Percentiles rank a stretch among this genome's conserved stretches.
phyloP scores from a whole-genome alignment of 139 green algal species.

The Coelastrella sp. region DNA sequence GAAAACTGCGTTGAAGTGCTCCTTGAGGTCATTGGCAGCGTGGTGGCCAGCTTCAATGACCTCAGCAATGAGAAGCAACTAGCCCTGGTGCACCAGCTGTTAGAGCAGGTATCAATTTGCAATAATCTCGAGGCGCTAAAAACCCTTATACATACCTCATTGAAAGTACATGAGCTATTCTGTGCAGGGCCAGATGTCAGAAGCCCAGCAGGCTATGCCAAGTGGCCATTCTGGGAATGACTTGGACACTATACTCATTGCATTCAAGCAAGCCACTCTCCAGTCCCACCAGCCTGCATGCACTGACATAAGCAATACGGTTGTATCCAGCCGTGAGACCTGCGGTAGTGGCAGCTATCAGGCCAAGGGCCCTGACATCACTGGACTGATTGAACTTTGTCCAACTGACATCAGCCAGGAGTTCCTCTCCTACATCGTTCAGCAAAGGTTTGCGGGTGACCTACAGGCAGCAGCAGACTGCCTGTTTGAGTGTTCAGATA shows the following conservation, averaged over 20 bases:
- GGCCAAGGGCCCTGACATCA: not conserved
- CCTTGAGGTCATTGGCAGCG: not conserved
- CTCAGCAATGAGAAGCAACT: not conserved
- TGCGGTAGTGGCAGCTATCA: not conserved
- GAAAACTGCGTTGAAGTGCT: conserved; percentile 11
- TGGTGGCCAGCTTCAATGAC: not conserved
- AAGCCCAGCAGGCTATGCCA: not conserved
- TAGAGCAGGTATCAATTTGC: conserved; percentile 9
- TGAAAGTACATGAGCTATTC: not conserved
- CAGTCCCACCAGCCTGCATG: conserved; percentile 11
- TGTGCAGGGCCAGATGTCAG: not conserved
- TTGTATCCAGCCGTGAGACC: not conserved
- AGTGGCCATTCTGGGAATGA: not conserved
- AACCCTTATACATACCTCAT: no score
- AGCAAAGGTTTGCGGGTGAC: conserved; percentile 3
- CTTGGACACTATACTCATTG: not conserved
- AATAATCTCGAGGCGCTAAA: not conserved
- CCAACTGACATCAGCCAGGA: not conserved
- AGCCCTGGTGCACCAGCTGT: conserved; percentile 14
- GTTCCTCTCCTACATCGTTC: not conserved
- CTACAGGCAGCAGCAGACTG: conserved; percentile 46
- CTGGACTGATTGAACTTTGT: conserved; percentile 9
- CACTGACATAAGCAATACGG: conserved; percentile 31
- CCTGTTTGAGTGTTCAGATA: conserved; percentile 40
- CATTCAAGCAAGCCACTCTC: conserved; percentile 14